Evolutionary conservation across 768 basidiomycete species (phyloP).

Genomic region (Clitopilus hobsonii): DNA sequence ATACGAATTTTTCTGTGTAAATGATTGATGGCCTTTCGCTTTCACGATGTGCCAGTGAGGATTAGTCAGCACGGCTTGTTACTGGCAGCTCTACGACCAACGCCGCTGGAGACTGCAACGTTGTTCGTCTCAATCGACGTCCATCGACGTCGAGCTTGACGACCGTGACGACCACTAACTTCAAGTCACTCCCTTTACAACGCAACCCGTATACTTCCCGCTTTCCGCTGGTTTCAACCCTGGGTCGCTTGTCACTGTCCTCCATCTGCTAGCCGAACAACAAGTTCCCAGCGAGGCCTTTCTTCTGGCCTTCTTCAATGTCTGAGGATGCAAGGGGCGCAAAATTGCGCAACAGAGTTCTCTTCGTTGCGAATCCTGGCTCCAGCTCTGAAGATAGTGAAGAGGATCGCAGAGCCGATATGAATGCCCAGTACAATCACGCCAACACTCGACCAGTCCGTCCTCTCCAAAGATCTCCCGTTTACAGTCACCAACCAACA

Average conservation of each 20-base stretch:
- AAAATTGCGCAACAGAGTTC: conserved; percentile 34
- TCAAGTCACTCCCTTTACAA: conserved; percentile 5
- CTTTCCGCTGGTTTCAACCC: conserved; percentile 1
- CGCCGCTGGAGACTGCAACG: conserved; percentile 1
- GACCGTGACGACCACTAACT: conserved; percentile 6
- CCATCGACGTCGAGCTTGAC: neutral
- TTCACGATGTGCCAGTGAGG: no score
- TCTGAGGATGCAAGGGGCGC: conserved; percentile 51
- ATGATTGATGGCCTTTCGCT: neutral
- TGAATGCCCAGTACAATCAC: conserved; percentile 7
- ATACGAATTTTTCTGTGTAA: neutral
- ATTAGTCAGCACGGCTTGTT: conserved; percentile 1
- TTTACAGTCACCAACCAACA: conserved; percentile 14
- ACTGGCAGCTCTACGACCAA: conserved; percentile 2
- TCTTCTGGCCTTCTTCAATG: conserved; percentile 32
- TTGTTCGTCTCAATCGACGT: conserved; percentile 1
- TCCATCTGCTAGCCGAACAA: neutral
- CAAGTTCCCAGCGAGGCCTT: neutral
- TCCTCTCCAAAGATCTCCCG: conserved; percentile 7
- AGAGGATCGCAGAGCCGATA: conserved; percentile 14
- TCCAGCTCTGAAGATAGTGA: conserved; percentile 34
- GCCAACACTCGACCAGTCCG: conserved; percentile 9
- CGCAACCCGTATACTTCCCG: neutral
- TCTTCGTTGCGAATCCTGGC: conserved; percentile 61
- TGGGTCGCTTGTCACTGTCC: conserved; percentile 1